Evolutionary conservation across 1,284 basidiomycete genomes (phyloP), one percentile per base, ranked within the genome.

Genomic region (Pseudozyma pruni): DNA sequence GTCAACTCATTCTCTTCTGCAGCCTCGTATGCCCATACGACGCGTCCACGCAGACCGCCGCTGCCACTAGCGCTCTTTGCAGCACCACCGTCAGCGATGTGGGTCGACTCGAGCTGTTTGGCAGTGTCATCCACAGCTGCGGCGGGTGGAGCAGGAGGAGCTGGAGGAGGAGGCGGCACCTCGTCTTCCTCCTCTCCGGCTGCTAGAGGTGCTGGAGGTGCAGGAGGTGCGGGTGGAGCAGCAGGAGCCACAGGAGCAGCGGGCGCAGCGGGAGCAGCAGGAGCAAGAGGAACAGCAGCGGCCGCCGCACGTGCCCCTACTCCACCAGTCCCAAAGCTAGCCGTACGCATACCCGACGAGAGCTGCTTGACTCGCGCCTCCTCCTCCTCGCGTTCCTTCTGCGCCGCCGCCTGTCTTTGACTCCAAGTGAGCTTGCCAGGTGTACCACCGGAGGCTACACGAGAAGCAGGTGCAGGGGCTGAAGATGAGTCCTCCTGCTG

Each of bases 371-470:
- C 64, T 3, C 59, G 33, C 8, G 54, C 64, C 32, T 78, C 77
- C 22, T 79, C 77, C 45, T 68, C 76, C 38, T 81, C 75, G 17
- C 52, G 47, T 38, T 79, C 78, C 53, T 78, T 78, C 19, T 58
- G 58, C 1, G 76, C 79, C 19, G 68, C 67, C 35, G 78, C 80
- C 48, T 82, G 80, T 8, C 80, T 58, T 49, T 82, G 80, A 40
- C 75, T 79, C 80, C 80, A 82, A 7, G 80, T 81, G 8, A 82
- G 72, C 51, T 76, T 78, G 25, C 76, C 77, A 3, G 68, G 22
- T 6, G 62, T 55, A 6, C 74, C 76, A 10, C 71, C 75, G 2
- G 57, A 61, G 0, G 61, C 37, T 22, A 35, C 53, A 16, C 80
- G 59, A 2, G 54, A 53, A 8, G 59, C 33, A 4, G 55, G 32